Evolutionary conservation across 2,329 filamentous ascomycete genomes (phyloP).

Genomic region (Proliferodiscus dingleyae): DNA sequence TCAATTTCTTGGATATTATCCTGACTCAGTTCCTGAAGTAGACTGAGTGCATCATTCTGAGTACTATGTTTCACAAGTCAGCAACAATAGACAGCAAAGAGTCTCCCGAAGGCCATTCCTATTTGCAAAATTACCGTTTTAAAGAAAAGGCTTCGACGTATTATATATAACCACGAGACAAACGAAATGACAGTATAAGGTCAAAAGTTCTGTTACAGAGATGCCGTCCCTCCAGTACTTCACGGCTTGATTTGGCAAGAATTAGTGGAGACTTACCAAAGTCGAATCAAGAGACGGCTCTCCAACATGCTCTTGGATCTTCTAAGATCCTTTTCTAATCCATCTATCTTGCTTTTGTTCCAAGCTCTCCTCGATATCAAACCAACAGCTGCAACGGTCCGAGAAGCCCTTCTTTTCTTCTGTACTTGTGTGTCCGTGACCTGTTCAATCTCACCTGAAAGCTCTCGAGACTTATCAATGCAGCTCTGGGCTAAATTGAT

Average conservation of each 20-base stretch:
- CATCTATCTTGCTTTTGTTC: slow-evolving; percentile 2
- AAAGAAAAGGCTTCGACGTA: too few species aligned
- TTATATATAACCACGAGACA: not conserved
- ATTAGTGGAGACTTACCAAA: slow-evolving; percentile 4
- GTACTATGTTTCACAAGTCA: not conserved
- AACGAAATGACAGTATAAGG: not conserved
- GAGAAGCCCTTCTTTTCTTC: not conserved
- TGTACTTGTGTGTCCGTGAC: not conserved
- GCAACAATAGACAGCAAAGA: not conserved
- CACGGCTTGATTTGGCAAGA: too few species aligned
- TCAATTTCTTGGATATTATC: not conserved
- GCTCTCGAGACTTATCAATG: not conserved
- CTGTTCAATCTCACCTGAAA: not conserved
- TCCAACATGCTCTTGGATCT: not conserved
- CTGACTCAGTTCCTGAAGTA: not conserved
- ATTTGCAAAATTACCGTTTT: not conserved
- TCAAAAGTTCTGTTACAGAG: too few species aligned
- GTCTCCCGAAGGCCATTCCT: not conserved
- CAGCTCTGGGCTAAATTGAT: not conserved
- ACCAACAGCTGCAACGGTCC: not conserved
- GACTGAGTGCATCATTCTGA: not conserved
- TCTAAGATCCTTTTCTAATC: not conserved
- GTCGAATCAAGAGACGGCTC: not conserved
- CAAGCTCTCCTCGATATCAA: too few species aligned
- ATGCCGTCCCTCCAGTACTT: too few species aligned